Base-by-base conservation (phyloP, 768 basidiomycete genomes). In the Phylloporus scabripes region DNA sequence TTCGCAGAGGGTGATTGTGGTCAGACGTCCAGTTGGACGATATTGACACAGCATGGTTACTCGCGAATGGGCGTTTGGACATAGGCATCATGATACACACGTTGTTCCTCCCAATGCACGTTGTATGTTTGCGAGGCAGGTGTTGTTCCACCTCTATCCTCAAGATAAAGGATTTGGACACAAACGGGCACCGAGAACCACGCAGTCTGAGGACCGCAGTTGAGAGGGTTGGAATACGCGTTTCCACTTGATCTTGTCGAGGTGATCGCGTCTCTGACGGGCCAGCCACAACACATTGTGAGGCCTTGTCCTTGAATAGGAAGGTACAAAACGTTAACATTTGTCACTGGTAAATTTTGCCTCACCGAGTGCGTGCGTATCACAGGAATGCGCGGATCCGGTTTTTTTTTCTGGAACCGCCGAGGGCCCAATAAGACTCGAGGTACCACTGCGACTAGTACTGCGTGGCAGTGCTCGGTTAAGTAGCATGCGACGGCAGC, bases 331-430 rank as follows among this genome's bases (percentile, higher is more conserved):
- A 52, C 42, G n/a, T 42, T 52, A 46, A 42, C 41, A 46, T 48
- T 24, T 24, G n/a, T 14, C 24, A 21, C 39, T 33, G 42, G 45
- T 43, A 24, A 28, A 28, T 42, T 42, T 9, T 15, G 57, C 63
- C 61, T 62, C 63, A 28, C 57, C 54, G 45, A 49, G 39, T 36
- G 42, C 52, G 62, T 59, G 61, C 36, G 62, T 50, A 18, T 41
- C 47, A 42, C 36, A 46, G 31, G 1, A 34, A 34, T 6, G 29
- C 39, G 46, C 47, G 48, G 55, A 58, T 52, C 54, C 48, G 20
- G 26, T 34, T 50, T 20, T 36, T 41, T 49, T 29, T 7, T 8
- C 15, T 42, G 24, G 24, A 4, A 15, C 32, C 37, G 31, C 33
- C 34, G 8, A 32, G 23, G n/a, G 29, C 26, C 36, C 42, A 28